Evolutionary conservation across 768 basidiomycete species (phyloP), one percentile per base, ranked within the genome.

Genomic region (Cyclocybe aegerita): DNA sequence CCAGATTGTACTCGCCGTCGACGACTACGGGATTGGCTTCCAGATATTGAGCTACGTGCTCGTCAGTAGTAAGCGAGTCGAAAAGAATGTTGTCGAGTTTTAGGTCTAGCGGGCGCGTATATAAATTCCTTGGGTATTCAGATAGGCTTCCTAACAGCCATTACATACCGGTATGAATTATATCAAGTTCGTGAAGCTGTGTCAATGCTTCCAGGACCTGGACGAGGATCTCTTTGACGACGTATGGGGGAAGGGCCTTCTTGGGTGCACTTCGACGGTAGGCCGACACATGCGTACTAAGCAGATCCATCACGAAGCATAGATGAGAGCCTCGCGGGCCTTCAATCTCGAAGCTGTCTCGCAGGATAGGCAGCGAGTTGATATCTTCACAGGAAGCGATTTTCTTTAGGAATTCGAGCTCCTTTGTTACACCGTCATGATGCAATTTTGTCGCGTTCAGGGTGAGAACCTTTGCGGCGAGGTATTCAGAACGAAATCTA

Each of bases 61-160:
- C 56, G 3, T 44, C 8, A 17, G 38, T 32, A 33, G 14, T 35
- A 15, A 29, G 38, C 29, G 36, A 31, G 46, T 57, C 48, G 39
- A 67, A 60, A 14, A 65, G 58, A 9, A 65, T 55, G 45, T 67
- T 63, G 39, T 58, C 60, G 9, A 53, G 58, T 43, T 64, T 67
- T 16, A 67, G 33, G 54, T 62, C 63, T 66, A 46, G 7, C 34
- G 31, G 12, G 30, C 23, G 5, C 9, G 10, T 33, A 29, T 11
- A 36, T 49, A 6, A 39, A n/a, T n/a, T n/a, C n/a, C n/a, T n/a
- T n/a, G n/a, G n/a, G n/a, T n/a, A n/a, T n/a, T n/a, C n/a, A n/a
- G n/a, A n/a, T n/a, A n/a, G n/a, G n/a, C n/a, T n/a, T n/a, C n/a
- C n/a, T n/a, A n/a, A n/a, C n/a, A n/a, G n/a, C n/a, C n/a, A n/a